Base-by-base conservation (phyloP, 768 basidiomycete genomes). In the Tylopilus plumbeoviolaceoides region DNA sequence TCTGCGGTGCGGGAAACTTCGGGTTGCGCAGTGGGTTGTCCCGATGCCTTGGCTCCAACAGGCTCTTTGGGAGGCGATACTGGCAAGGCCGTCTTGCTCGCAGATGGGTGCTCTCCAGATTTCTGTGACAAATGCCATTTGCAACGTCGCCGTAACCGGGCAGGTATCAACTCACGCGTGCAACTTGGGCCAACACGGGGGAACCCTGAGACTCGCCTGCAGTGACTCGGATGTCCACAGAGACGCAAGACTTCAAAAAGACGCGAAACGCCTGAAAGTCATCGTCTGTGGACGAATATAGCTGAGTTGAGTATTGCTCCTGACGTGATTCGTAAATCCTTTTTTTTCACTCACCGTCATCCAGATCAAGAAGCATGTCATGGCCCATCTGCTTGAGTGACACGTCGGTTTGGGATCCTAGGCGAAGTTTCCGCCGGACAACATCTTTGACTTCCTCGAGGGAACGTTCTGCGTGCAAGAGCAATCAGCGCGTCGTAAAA, bases 181-280 rank as follows among this genome's bases (percentile, higher is more conserved):
- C 21, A 41, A 43, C 44, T 7, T 45, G 23, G 3, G 50, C 31
- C n/a, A 36, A 25, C 4, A 52, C 49, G 20, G 49, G 28, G 11
- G 41, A 14, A 30, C 44, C 45, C 28, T 14, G 55, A 14, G 55
- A 46, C 21, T 2, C 21, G 42, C 49, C 44, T 38, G 65, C 61
- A 5, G 59, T 63, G 18, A 78, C 65, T 8, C 62, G 66, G 3
- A 82, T 72, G 50, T 74, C 65, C 25, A 79, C 72, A 47, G 73
- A 63, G 1, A 44, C 30, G 4, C 72, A 66, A 20, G 67, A 64
- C 4, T 68, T 70, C 20, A 81, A 73, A 35, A 79, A 67, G 14
- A 77, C 70, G 51, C 71, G 68, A 66, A 91, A 88, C 2, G 87
- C 88, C 49, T 85, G 83, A 56, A 89, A 91, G 66, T 91, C 89